Conservation (phyloP, 2,329 filamentous ascomycete species). For the Aspergillus sp. region DNA sequence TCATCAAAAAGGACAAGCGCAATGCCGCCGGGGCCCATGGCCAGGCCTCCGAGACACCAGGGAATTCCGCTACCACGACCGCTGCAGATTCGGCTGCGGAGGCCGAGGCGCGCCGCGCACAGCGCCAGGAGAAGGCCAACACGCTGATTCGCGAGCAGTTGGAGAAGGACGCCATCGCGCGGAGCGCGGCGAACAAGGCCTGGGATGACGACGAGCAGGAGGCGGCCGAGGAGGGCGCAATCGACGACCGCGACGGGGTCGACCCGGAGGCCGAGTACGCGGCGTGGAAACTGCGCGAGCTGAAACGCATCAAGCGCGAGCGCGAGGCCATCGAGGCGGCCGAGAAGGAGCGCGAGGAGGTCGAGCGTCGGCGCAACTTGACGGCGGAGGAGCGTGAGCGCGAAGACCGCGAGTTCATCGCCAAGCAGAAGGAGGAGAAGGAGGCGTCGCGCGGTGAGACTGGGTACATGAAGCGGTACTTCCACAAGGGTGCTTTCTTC, state of each 20-base stretch:
- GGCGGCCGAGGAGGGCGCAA: slow-evolving; percentile 66
- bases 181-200: slow-evolving; percentile 72
- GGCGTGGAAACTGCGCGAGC: slow-evolving; percentile 90
- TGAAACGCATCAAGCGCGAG: slow-evolving; percentile 83
- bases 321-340: slow-evolving; percentile 78
- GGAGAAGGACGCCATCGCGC: slow-evolving; percentile 72
- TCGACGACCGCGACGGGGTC: slow-evolving; percentile 84
- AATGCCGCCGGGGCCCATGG: slow-evolving; percentile 33
- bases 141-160: slow-evolving; percentile 85
- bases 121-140: slow-evolving; percentile 69
- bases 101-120: slow-evolving; percentile 38
- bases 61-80: slow-evolving; percentile 6
- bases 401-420: slow-evolving; percentile 78
- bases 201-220: slow-evolving; percentile 73
- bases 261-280: slow-evolving; percentile 86
- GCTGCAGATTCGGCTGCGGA: slow-evolving; percentile 42
- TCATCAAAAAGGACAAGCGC: slow-evolving; percentile 63
- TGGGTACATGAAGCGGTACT: slow-evolving; percentile 91
- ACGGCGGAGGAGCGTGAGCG: slow-evolving; percentile 80
- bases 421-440: slow-evolving; percentile 72
- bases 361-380: slow-evolving; percentile 82
- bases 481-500: slow-evolving; percentile 95
- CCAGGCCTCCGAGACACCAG: slow-evolving; percentile 16
- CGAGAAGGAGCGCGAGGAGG: slow-evolving; percentile 82
- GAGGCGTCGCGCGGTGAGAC: slow-evolving; percentile 76